Evolutionary conservation across 2,329 filamentous ascomycete genomes (phyloP).

Genomic region (Teratosphaeria pseudoeucalypti): DNA sequence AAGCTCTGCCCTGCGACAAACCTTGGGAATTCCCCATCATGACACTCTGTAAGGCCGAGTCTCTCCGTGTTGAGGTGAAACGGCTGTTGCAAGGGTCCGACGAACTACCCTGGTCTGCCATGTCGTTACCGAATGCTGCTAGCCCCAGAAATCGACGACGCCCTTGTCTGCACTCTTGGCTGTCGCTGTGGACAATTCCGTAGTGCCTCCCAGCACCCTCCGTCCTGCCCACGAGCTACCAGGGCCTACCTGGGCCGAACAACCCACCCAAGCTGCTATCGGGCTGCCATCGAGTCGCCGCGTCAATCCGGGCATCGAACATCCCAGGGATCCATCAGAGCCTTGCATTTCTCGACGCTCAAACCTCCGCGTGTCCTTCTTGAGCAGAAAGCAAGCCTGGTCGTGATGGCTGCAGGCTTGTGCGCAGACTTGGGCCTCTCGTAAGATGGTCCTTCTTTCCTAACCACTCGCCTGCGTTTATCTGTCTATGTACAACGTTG

Average conservation of each 20-base stretch:
- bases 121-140: not conserved
- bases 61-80: not conserved
- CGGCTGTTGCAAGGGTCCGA: not conserved
- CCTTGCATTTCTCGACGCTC: not conserved
- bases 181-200: not conserved
- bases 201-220: not conserved
- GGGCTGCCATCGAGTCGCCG: conserved; percentile 2
- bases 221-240: not conserved
- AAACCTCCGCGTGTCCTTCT: not conserved
- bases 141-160: not conserved
- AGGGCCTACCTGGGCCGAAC: not conserved
- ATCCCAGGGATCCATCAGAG: not conserved
- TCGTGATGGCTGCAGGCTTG: not conserved
- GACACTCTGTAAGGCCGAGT: not conserved
- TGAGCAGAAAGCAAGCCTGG: not conserved
- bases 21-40: not conserved
- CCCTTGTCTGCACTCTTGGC: not conserved
- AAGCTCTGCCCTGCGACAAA: not conserved
- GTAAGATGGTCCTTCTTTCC: not conserved
- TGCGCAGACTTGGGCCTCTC: conserved; percentile 2
- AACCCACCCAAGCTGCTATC: not conserved
- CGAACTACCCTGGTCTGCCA: not conserved
- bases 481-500: not conserved
- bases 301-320: conserved; percentile 3
- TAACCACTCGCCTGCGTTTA: not conserved